Evolutionary conservation across 495 filamentous ascomycete genomes (phyloP).

Genomic region (Hyaloscypha bicolor): DNA sequence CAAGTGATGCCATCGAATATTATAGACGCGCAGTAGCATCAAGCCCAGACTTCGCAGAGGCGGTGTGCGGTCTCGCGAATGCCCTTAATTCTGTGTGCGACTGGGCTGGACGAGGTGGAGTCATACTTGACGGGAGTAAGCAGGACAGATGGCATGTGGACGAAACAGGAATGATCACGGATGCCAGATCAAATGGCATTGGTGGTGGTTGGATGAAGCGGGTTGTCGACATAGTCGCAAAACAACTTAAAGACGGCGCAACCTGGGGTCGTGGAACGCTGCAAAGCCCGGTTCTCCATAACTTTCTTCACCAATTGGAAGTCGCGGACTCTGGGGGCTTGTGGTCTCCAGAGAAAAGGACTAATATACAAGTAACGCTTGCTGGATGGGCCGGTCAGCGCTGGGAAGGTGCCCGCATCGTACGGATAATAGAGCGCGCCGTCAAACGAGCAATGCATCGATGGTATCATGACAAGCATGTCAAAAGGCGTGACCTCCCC

Average conservation of each 20-base stretch:
- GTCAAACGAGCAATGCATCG: conserved; percentile 75
- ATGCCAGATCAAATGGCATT: conserved; percentile 61
- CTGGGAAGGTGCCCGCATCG: conserved; percentile 87
- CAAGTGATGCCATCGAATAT: conserved; percentile 89
- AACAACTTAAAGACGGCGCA: conserved; percentile 85
- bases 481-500: conserved; percentile 60
- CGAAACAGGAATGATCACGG: conserved; percentile 79
- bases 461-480: conserved; percentile 86
- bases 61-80: conserved; percentile 93
- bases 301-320: conserved; percentile 52
- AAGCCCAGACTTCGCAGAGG: conserved; percentile 96
- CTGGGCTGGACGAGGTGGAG: conserved; percentile 89
- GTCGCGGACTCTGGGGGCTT: conserved; percentile 38
- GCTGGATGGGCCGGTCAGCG: conserved; percentile 70
- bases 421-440: conserved; percentile 86
- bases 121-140: conserved; percentile 68
- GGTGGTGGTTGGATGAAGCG: conserved; percentile 87
- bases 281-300: conserved; percentile 47
- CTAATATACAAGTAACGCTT: conserved; percentile 34
- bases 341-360: conserved; percentile 38
- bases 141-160: conserved; percentile 95
- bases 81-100: conserved; percentile 96
- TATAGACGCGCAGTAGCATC: conserved; percentile 88
- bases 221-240: conserved; percentile 93
- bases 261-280: conserved; percentile 81